Base-by-base conservation (phyloP, 805 yeast genomes). In the Cyberlindnera subsufficiens region DNA sequence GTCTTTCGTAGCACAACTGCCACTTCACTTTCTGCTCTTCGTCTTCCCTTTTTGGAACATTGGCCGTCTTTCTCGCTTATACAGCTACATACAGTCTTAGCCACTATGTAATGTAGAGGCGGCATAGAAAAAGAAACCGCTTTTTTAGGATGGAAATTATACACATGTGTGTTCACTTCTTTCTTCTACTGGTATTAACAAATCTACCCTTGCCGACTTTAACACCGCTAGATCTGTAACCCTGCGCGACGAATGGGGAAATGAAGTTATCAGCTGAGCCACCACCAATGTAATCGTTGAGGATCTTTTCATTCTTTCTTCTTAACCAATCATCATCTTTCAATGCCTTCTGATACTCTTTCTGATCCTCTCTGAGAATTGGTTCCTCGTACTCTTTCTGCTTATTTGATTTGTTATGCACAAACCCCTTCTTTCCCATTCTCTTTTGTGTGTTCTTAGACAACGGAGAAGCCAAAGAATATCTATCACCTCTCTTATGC, bases 211-310 rank as follows among this genome's bases (percentile, higher is more conserved):
- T 74, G 8, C 96, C 96, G n/a, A 91, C 86, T 46, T 74, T 77
- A 17, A 89, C 90, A 29, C 85, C 81, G 20, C 81, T 74, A 29
- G 75, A 70, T 60, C 80, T 75, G 45, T 74, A 66, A n/a, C 83
- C 78, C 31, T 80, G 71, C 33, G 71, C 75, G 43, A 76, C 80
- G 46, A 93, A 93, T n/a, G 99, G 99, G 13, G 96, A 84, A 39
- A 85, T 79, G 52, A 80, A 80, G 54, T 85, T 85, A 64, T 84
- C 86, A 42, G 97, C 90, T 42, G 89, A 80, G 6, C 93, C 93
- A n/a, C 96, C 96, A 15, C 97, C 96, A 39, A 90, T 81, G 83
- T 95, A 93, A 55, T 87, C 88, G 52, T 83, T 81, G 49, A 89
- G 67, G 44, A 85, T 70, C 61, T 90, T 90, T 56, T 90, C 97